Evolutionary conservation across 371 early-diverging fungal genomes (phyloP).

Genomic region (Parasitella parasitica): DNA sequence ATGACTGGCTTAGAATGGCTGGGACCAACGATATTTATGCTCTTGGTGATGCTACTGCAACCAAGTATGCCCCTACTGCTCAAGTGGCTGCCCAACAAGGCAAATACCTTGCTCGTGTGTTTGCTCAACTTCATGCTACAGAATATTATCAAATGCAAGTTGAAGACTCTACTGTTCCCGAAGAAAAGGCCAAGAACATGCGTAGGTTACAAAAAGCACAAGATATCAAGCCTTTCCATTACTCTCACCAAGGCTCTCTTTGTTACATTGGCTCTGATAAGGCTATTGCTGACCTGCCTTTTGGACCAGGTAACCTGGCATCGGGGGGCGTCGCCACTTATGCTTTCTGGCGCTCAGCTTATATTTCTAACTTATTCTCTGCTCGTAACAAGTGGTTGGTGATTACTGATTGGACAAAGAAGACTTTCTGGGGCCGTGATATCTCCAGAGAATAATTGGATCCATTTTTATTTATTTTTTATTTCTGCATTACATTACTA

Average conservation of each 20-base stretch:
- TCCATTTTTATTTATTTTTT: background rate
- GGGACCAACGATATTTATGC: conserved; percentile 80
- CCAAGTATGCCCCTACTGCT: conserved; percentile 86
- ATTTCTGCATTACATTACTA: background rate
- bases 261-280: conserved; percentile 91
- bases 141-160: conserved; percentile 41
- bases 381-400: conserved; percentile 81
- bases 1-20: conserved; percentile 79
- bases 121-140: conserved; percentile 57
- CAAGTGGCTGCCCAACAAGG: conserved; percentile 94
- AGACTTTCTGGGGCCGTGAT: conserved; percentile 86
- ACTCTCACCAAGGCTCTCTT: conserved; percentile 81
- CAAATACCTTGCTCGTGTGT: conserved; percentile 75
- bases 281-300: conserved; percentile 89
- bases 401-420: conserved; percentile 88
- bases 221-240: conserved; percentile 76
- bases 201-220: conserved; percentile 47
- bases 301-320: conserved; percentile 70
- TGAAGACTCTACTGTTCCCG: conserved; percentile 19
- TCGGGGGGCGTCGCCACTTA: conserved; percentile 76
- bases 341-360: conserved; percentile 79
- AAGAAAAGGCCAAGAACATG: conserved; percentile 43
- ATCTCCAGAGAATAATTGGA: conserved; percentile 80
- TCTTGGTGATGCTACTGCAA: conserved; percentile 87
- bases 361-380: conserved; percentile 77